Evolutionary conservation across 1,284 basidiomycete genomes (phyloP), one percentile per base, ranked within the genome.

Genomic region (Pyrrhoderma lamaoense): DNA sequence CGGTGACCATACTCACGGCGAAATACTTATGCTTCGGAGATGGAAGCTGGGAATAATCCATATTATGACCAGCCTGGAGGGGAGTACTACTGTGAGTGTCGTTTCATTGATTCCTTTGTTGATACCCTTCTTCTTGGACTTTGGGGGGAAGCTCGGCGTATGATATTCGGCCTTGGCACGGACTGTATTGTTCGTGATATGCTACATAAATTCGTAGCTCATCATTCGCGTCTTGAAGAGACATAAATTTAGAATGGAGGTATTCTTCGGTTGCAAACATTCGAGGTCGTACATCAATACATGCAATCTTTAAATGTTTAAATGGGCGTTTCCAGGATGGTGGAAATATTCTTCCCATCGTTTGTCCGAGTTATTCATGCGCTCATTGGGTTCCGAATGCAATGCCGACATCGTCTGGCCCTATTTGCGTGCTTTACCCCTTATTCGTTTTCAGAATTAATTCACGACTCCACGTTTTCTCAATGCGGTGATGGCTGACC

Each of bases 21-120:
- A 35, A 50, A 55, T 39, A 52, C 49, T 8, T 48, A 23, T 34
- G 42, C 35, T 3, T 50, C 49, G 18, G 53, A 51, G 9, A 13
- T 49, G 11, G 44, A 51, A 22, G 49, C 36, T 11, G 38, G 38
- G 8, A 47, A 42, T n/a, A 45, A 38, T 21, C 45, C 50, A n/a
- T 52, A 55, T 37, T 55, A 55, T 46, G 45, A 55, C 42, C 49
- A 55, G 13, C 18, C 3, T 19, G 53, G 49, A 19, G 18, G 31
- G 3, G 42, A 54, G 19, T 42, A 51, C 18, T 54, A 54, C 47
- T 8, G 53, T 54, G 48, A 54, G 53, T 54, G 43, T 43, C 44
- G 47, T 13, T 21, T 40, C 11, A 34, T 31, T 35, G 16, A 25
- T 25, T 38, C 5, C 21, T 43, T 42, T 48, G n/a, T 14, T n/a